Percentiles rank a stretch among this genome's conserved stretches.
Conservation (phyloP, 163 green algal genomes). For the Chlorella variabilis region DNA sequence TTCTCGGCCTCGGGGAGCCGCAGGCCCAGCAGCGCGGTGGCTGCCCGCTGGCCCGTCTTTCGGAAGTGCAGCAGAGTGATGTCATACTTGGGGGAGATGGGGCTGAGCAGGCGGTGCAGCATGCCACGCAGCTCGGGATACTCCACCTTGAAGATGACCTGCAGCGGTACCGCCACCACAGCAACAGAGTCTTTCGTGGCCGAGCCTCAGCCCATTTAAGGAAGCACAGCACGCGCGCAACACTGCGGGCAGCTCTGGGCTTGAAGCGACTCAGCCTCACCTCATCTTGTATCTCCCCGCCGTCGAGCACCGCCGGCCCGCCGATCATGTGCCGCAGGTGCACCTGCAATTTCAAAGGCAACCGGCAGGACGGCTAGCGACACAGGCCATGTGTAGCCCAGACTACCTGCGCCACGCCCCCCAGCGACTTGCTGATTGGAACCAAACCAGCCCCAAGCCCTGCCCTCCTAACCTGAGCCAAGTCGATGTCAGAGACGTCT, state of each 20-base stretch:
- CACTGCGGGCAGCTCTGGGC: too few species aligned
- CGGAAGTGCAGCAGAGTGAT: constrained; percentile 98
- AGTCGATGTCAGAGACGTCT: constrained; percentile 81
- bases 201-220: too few species aligned
- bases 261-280: too few species aligned
- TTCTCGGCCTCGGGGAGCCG: constrained; percentile 64
- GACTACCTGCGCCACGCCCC: too few species aligned
- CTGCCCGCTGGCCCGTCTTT: constrained; percentile 77
- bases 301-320: constrained; percentile 31
- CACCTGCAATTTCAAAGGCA: constrained; percentile 34
- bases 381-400: too few species aligned
- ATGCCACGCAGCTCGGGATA: constrained; percentile 92
- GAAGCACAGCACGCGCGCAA: too few species aligned
- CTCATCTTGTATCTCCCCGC: constrained; percentile 14
- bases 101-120: constrained; percentile 84
- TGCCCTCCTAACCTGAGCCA: constrained; percentile 59
- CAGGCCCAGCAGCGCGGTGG: constrained; percentile 82
- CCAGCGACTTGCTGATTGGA: too few species aligned
- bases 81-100: constrained; percentile 81
- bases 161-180: not conserved
- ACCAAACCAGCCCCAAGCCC: not conserved
- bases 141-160: constrained; percentile 61
- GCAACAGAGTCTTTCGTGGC: too few species aligned
- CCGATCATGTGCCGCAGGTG: constrained; percentile 88
- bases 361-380: not conserved